Evolutionary conservation across 148 eudicot species (phyloP), one percentile per base, ranked within the genome.

Genomic region (Amaranthus hypochondriacus): DNA sequence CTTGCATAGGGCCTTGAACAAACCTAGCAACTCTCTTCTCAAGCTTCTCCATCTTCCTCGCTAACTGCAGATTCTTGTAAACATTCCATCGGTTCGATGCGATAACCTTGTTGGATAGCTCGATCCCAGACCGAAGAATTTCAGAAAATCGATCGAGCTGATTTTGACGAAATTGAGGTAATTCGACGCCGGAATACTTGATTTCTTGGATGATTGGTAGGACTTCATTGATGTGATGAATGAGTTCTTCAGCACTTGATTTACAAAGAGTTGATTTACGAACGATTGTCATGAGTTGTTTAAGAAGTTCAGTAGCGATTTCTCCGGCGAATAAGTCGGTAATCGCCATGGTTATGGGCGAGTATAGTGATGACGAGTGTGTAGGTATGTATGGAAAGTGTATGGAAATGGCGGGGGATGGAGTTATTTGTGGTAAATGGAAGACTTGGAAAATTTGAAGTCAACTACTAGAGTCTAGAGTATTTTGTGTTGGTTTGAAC

Each of bases 271-370:
- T 54, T 0, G 96, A 83, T 46, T 84, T 83, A 6, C 82, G 56
- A 12, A 76, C 76, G 48, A 89, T 85, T 6, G 74, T 8, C 10
- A 83, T 0, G 5, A 93, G 92, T 47, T 74, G 70, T 66, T 89
- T 93, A 6, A 90, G 81, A n/a, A 93, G 94, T 56, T 93, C 98
- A 2, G 96, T 84, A 66, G 92, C 88, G 21, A 93, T 90, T 58
- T 93, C 96, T 72, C 96, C 98, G 77, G 84, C 94, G 79, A 93
- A 90, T 4, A 89, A 75, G 77, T 89, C 98, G 7, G 94, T 84
- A 6, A 89, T 87, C 61, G 82, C 86, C 96, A 93, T 93, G 8
- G 55, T 56, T 18, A 9, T 48, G 7, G n/a, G 53, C 4, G 70
- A 52, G 39, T 42, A 3, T 15, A 28, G 57, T 9, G 66, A 46